Evolutionary conservation across 208 protist genomes (phyloP), one percentile per base, ranked within the genome.

Genomic region (Lotmaria passim): DNA sequence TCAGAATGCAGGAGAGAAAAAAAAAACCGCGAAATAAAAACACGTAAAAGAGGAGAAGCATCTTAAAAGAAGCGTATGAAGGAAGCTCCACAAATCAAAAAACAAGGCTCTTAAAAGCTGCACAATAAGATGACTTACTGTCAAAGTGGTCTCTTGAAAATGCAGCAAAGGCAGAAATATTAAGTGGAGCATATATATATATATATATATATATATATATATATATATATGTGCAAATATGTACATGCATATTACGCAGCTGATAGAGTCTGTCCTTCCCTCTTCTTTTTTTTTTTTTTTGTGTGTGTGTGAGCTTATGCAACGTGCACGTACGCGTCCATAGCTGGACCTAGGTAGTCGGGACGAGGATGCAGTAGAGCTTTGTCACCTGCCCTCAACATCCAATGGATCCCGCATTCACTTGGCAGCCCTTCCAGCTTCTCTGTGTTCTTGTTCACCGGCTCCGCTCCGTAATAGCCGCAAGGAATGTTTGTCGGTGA

Each of bases 291-390:
- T 30, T 23, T 8, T 28, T 30, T 30, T 1, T 8, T 30, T 7
- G n/a, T 28, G 38, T 41, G 38, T 11, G 23, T 44, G 41, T 26
- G 67, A 26, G n/a, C 44, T 12, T 19, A 31, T 28, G 33, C 28
- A 7, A 87, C 21, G 52, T 76, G 66, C 10, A 83, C 52, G 57
- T 81, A 90, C 17, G 75, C 74, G 15, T 82, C 36, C 84, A 93
- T 89, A 2, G 53, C 55, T 4, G 78, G 78, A 2, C 78, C 79
- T 1, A 2, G 33, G 55, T 79, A 85, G n/a, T 41, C 36, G 19
- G 1, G 14, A 30, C 84, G 79, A 7, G 82, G 87, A 12, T 56
- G 60, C 43, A 93, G 70, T 14, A 19, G 8, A 0, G 85, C 75
- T 15, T 21, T 64, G 39, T 82, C 69, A 0, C 80, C 80, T 3